Evolutionary conservation across 108 stramenopile species (phyloP).

Genomic region (Seminavis robusta): DNA sequence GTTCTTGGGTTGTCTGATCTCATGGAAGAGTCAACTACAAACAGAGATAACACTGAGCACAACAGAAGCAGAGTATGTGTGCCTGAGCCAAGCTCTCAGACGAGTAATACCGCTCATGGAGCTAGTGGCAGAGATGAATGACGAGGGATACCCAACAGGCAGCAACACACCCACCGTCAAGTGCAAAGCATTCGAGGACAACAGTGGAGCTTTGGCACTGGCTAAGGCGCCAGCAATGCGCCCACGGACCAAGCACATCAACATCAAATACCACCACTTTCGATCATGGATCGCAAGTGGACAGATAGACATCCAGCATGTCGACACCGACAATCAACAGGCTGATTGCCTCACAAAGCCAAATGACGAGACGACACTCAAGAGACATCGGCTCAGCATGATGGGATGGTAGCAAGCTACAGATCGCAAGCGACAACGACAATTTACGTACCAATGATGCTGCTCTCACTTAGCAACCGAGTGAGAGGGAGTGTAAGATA

Average conservation of each 20-base stretch:
- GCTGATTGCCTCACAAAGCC: conserved; percentile 40
- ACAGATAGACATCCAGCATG: conserved; percentile 9
- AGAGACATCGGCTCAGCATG: conserved; percentile 1
- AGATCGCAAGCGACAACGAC: too few species aligned
- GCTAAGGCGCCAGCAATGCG: conserved; percentile 16
- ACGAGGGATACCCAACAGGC: background rate
- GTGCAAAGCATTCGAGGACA: conserved; percentile 29
- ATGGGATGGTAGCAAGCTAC: conserved; percentile 41
- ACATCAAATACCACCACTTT: conserved; percentile 22
- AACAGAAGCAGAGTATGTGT: conserved; percentile 30
- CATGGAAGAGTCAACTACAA: conserved; percentile 11
- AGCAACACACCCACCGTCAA: conserved; percentile 3
- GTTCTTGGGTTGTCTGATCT: conserved; percentile 11
- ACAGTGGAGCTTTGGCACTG: conserved; percentile 22
- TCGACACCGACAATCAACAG: conserved; percentile 20
- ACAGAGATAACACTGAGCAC: conserved; percentile 13
- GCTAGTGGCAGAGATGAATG: conserved; percentile 21
- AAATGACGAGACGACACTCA: conserved; percentile 2
- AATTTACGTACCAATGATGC: too few species aligned
- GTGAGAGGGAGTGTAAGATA: too few species aligned
- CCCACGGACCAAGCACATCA: conserved; percentile 34
- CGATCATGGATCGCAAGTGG: background rate
- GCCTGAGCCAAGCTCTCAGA: conserved; percentile 11
- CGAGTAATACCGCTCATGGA: conserved; percentile 26
- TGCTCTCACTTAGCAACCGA: too few species aligned